phyloP scores from a whole-genome alignment of 2,329 filamentous ascomycete species.

The Aureobasidium sp. region DNA sequence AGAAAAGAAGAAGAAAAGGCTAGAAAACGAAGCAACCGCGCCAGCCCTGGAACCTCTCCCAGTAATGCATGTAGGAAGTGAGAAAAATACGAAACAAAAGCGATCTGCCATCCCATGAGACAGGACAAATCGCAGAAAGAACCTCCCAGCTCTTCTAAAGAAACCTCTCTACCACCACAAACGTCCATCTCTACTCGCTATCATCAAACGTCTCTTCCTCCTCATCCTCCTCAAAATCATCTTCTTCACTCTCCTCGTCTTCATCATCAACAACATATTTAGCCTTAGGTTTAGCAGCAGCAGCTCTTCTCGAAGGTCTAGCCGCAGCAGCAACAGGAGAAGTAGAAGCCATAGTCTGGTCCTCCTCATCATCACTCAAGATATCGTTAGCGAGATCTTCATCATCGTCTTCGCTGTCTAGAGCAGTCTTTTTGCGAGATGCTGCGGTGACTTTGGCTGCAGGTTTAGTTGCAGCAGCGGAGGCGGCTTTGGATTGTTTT shows the following conservation, averaged over 20 bases:
- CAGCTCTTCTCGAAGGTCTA: constrained; percentile 36
- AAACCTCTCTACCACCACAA: neutral
- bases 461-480: constrained; percentile 29
- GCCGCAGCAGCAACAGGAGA: constrained; percentile 16
- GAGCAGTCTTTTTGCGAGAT: constrained; percentile 32
- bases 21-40: too few species aligned
- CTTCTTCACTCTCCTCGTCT: constrained; percentile 34
- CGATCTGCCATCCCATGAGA: too few species aligned
- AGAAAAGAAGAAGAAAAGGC: too few species aligned
- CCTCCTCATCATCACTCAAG: constrained; percentile 33
- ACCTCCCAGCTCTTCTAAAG: too few species aligned
- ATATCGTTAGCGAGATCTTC: constrained; percentile 38
- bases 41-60: too few species aligned
- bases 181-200: constrained; percentile 19
- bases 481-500: constrained; percentile 40
- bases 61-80: neutral
- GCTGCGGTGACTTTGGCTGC: constrained; percentile 22
- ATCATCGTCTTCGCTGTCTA: constrained; percentile 35
- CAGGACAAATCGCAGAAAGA: too few species aligned
- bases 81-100: neutral
- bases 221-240: constrained; percentile 33
- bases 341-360: constrained; percentile 18
- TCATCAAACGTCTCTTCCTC: constrained; percentile 38
- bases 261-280: constrained; percentile 36
- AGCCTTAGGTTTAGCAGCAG: constrained; percentile 32